These are phyloP conservation scores for Aureoboletus auriporus DNA, from an alignment of 768 basidiomycete species.

Conservation along the genomic window DNA sequence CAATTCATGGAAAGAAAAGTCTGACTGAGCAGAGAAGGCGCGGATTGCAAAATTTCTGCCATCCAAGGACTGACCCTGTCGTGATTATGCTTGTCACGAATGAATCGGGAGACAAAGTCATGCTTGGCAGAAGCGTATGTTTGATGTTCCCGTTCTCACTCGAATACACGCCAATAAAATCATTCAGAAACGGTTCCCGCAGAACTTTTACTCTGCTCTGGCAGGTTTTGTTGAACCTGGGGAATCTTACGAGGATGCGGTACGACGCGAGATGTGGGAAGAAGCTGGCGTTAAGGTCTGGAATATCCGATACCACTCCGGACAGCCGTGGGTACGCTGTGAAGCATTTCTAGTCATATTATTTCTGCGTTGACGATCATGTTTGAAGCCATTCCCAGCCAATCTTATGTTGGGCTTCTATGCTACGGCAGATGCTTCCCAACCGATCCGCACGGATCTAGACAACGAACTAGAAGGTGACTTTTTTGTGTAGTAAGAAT, in stretches of 20 bases:
- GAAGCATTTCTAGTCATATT: neutral
- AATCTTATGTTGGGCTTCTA: conserved; percentile 91
- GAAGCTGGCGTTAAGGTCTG: conserved; percentile 90
- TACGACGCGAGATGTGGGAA: conserved; percentile 91
- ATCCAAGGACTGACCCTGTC: conserved; percentile 82
- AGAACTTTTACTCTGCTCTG: conserved; percentile 79
- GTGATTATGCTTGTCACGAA: conserved; percentile 90
- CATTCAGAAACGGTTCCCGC: conserved; percentile 58
- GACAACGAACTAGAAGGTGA: conserved; percentile 93
- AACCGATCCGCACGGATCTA: conserved; percentile 78
- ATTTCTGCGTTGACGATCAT: neutral
- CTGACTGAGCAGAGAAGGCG: conserved; percentile 42
- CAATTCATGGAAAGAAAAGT: neutral
- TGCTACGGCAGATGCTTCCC: conserved; percentile 66
- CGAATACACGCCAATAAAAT: neutral
- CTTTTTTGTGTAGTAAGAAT: neutral
- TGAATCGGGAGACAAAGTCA: conserved; percentile 72
- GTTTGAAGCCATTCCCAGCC: conserved; percentile 77
- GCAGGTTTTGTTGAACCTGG: conserved; percentile 95
- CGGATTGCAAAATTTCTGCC: conserved; percentile 83
- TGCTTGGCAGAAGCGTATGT: conserved; percentile 83
- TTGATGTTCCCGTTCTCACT: neutral
- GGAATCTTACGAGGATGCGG: conserved; percentile 92
- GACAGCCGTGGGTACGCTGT: conserved; percentile 76
- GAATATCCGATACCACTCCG: conserved; percentile 80